Evolutionary conservation across 2,329 filamentous ascomycete species (phyloP), one percentile per base, ranked within the genome.

Genomic region (Graphium sp.): DNA sequence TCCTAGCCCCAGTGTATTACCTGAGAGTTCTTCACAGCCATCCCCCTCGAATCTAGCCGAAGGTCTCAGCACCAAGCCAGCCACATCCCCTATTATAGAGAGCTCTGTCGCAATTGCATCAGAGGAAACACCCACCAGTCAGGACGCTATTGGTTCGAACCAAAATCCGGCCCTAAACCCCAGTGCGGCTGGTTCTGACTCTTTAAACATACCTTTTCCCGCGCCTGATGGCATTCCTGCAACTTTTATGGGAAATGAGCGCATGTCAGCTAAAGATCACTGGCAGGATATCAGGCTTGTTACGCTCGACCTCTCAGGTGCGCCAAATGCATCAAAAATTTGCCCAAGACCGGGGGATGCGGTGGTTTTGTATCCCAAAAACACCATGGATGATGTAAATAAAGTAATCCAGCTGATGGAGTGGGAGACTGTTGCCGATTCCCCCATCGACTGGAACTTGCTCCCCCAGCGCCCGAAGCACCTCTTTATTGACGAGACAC

Each of bases 201-300:
- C n/a, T n/a, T n/a, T n/a, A n/a, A n/a, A n/a, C n/a, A n/a, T n/a
- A n/a, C n/a, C n/a, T 23, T 62, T 82, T 2, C 63, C 73, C 0
- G 60, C 83, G 9, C 64, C 68, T 1, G 52, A 56, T 23, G 57
- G 65, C 3, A 55, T 70, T 36, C 50, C 48, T 0, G 78, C 74
- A 7, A 63, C 50, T 0, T 46, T 98, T 1, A 42, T 58, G 1
- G 47, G 52, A n/a, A 93, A 92, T 43, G 49, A 58, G 12, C 69
- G 85, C 11, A 49, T 92, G 5, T 98, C 89, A 0, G 74, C 85
- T 0, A 27, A 48, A 2, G 56, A 58, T 2, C 89, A 98, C 52
- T 94, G 83, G 75, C 89, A 98, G 55, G 89, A 98, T 53, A 87
- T 95, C 24, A 78, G 89, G 0, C 68, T 80, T 29, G 52, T 94